Percentiles rank a stretch among this genome's conserved stretches.
Conservation (phyloP, 2,329 filamentous ascomycete genomes). For the Nemania sp. region DNA sequence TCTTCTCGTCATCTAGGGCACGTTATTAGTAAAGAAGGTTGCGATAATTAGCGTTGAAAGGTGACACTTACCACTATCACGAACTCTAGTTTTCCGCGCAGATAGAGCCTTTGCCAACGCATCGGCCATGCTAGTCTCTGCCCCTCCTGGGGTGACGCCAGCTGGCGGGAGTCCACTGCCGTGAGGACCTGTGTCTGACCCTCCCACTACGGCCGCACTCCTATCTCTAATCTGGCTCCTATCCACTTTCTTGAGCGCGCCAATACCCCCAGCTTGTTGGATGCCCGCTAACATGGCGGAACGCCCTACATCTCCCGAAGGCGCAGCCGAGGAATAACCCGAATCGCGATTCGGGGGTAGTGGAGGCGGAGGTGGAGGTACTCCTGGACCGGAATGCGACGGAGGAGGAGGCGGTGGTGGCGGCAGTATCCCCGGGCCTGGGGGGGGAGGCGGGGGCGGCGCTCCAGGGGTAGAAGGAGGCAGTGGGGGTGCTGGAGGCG, state of each 20-base stretch:
- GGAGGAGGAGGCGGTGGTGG: constrained; percentile 43
- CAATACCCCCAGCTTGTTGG: constrained; percentile 75
- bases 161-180: constrained; percentile 65
- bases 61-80: constrained; percentile 84
- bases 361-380: constrained; percentile 46
- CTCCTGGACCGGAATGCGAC: constrained; percentile 52
- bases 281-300: constrained; percentile 78
- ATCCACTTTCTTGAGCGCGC: constrained; percentile 80
- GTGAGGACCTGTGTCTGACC: constrained; percentile 61
- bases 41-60: constrained; percentile 10
- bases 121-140: constrained; percentile 78
- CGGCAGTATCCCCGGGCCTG: constrained; percentile 30
- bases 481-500: constrained; percentile 38
- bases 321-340: constrained; percentile 66
- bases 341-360: constrained; percentile 68
- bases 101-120: constrained; percentile 82
- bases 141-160: constrained; percentile 63
- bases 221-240: constrained; percentile 77
- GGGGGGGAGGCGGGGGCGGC: constrained; percentile 54
- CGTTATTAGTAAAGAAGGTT: constrained; percentile 25
- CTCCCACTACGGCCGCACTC: constrained; percentile 72
- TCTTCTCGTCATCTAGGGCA: constrained; percentile 76
- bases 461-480: constrained; percentile 33
- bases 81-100: constrained; percentile 92
- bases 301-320: constrained; percentile 60